Evolutionary conservation across 192 early-diverging fungal genomes (phyloP).

Genomic region (Mortierella antarctica): DNA sequence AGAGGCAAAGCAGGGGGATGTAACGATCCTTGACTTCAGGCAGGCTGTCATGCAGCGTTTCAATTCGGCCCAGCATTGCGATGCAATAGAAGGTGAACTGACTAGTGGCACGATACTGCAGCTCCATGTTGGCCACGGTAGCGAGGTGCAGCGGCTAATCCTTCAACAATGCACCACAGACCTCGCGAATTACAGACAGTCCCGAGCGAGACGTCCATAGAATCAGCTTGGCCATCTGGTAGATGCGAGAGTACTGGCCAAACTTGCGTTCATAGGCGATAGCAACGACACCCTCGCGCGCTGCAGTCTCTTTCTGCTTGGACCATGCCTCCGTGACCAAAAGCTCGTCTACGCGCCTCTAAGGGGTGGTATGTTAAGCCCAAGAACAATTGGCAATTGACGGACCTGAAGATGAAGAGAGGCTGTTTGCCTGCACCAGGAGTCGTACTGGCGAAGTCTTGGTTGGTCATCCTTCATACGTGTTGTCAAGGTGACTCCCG

Average conservation of each 20-base stretch:
- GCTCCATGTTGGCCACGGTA: conserved; percentile 68
- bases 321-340: conserved; percentile 71
- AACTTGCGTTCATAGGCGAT: conserved; percentile 70
- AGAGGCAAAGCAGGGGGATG: conserved; percentile 63
- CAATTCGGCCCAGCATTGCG: conserved; percentile 66
- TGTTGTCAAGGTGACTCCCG: conserved; percentile 57
- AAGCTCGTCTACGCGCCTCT: conserved; percentile 69
- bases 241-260: conserved; percentile 61
- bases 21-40: conserved; percentile 38
- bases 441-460: conserved; percentile 72
- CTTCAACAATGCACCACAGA: conserved; percentile 62
- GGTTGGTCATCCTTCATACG: conserved; percentile 73
- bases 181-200: conserved; percentile 40
- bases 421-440: conserved; percentile 64
- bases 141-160: conserved; percentile 71
- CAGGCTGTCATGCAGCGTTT: conserved; percentile 34
- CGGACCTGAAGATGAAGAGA: conserved; percentile 42
- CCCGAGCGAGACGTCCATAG: conserved; percentile 66
- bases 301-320: conserved; percentile 65
- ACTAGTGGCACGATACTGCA: conserved; percentile 59
- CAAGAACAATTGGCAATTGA: conserved; percentile 67
- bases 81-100: conserved; percentile 69
- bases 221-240: conserved; percentile 76
- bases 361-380: conserved; percentile 14
- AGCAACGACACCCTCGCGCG: conserved; percentile 74